Evolutionary conservation across 345 rosid species (phyloP).

Genomic region (Conringia planisiliqua): DNA sequence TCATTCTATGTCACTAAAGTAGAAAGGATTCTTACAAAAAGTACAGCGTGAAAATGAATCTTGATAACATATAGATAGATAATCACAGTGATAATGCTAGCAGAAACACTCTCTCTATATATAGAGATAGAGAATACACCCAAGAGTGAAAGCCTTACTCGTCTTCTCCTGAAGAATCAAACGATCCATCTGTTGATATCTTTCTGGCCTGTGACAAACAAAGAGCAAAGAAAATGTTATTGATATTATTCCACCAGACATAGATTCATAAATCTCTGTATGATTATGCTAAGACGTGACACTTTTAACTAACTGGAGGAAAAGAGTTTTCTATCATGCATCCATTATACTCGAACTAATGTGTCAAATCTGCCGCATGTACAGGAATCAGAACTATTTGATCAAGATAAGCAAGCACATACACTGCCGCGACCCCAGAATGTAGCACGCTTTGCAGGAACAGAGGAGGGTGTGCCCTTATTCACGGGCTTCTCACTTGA

Average conservation of each 20-base stretch:
- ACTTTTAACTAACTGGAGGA: not conserved
- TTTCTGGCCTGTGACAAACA: slow-evolving; percentile 64
- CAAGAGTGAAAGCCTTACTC: slow-evolving; percentile 65
- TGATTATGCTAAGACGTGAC: not conserved
- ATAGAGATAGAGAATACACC: not conserved
- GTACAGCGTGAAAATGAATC: not conserved
- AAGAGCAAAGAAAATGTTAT: not conserved
- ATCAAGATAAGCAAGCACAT: slow-evolving; percentile 38
- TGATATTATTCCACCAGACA: too few relatives aligned
- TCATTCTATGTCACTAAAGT: not conserved
- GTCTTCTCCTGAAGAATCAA: slow-evolving; percentile 97
- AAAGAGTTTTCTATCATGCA: not conserved
- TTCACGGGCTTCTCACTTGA: slow-evolving; percentile 56
- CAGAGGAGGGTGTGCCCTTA: slow-evolving; percentile 62
- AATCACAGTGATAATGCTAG: not conserved
- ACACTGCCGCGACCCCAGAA: slow-evolving; percentile 96
- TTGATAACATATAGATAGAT: not conserved
- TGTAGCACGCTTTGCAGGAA: slow-evolving; percentile 57
- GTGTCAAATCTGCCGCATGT: not conserved
- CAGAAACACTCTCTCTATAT: not conserved
- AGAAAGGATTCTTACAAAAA: not conserved
- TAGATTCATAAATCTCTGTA: too few relatives aligned
- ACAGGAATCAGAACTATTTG: slow-evolving; percentile 1
- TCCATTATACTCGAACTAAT: not conserved
- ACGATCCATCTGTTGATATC: slow-evolving; percentile 80